phyloP scores from a whole-genome alignment of 257 asterid genomes.

The Plectranthus barbatus region DNA sequence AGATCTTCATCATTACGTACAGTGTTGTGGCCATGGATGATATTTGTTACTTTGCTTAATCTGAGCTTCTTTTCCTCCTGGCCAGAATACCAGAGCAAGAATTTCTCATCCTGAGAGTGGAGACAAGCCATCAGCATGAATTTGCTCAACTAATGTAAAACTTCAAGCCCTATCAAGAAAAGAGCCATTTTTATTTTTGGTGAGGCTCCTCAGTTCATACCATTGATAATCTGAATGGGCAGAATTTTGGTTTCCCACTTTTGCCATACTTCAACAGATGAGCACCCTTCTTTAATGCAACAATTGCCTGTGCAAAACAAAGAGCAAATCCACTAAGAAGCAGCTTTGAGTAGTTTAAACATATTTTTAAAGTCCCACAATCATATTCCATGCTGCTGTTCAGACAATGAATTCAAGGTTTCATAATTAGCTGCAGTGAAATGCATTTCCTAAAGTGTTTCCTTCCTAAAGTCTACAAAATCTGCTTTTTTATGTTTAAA shows the following conservation, averaged over 20 bases:
- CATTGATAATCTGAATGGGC: conserved; percentile 19
- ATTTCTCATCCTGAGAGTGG: conserved; percentile 15
- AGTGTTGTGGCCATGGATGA: conserved; percentile 7
- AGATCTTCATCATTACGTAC: neutral
- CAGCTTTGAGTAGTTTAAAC: neutral
- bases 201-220: neutral
- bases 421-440: no score
- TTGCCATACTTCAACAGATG: conserved; percentile 14
- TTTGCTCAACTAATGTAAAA: no score
- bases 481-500: no score
- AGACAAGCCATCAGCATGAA: neutral
- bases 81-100: conserved; percentile 14
- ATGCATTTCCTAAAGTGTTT: no score
- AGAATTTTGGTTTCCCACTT: conserved; percentile 8
- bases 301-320: conserved; percentile 11
- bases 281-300: conserved; percentile 19
- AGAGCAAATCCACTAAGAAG: neutral
- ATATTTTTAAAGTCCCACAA: no score
- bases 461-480: no score
- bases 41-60: conserved; percentile 12
- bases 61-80: conserved; percentile 13
- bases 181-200: neutral
- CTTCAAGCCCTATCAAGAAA: neutral
- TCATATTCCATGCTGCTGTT: no score
- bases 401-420: no score